Base-by-base conservation (phyloP, 306 rosid species). In the Prunus davidiana region DNA sequence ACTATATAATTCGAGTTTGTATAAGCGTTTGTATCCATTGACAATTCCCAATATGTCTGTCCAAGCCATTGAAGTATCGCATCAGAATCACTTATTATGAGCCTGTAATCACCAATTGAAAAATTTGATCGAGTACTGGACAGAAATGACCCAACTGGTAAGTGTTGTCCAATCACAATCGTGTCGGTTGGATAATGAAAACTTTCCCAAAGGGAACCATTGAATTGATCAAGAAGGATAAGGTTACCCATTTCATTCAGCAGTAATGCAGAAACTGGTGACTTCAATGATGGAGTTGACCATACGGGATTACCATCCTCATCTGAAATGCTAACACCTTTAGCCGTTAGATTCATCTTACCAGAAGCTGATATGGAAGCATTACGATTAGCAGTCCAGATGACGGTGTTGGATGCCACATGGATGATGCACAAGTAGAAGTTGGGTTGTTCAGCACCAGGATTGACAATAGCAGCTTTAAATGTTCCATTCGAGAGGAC, bases 201-300 rank as follows among this genome's bases (percentile, higher is more conserved):
- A 82, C 97, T 94, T 77, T 94, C 98, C 98, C 98, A 94, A 41
- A 94, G 89, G 76, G 96, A 90, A 52, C 20, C 78, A 73, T 92
- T 94, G 75, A 72, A 84, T 30, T 64, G 74, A 78, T 90, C 97
- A 69, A 89, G 87, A 57, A 94, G 83, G 56, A 92, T 66, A 51
- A 94, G 95, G 55, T 92, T 94, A 50, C 98, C 98, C 74, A 77
- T 68, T 65, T 94, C 97, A 58, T 84, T 91, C 34, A 94, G 88
- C 57, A 51, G 43, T 69, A 94, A 78, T 5, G 82, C 82, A 49
- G 71, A 5, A 46, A 86, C 97, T 0, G 67, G 56, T 67, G 97
- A 85, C 50, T 77, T 65, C 32, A 92, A 22, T 10, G 67, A 12
- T 16, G 95, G 96, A 60, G 97, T 94, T 81, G 98, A 90, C 98